Percentiles rank a stretch among this genome's conserved stretches.
These are phyloP conservation scores for Aspergillus sparsus DNA, from an alignment of 495 filamentous ascomycete genomes.

Conservation along the genomic window DNA sequence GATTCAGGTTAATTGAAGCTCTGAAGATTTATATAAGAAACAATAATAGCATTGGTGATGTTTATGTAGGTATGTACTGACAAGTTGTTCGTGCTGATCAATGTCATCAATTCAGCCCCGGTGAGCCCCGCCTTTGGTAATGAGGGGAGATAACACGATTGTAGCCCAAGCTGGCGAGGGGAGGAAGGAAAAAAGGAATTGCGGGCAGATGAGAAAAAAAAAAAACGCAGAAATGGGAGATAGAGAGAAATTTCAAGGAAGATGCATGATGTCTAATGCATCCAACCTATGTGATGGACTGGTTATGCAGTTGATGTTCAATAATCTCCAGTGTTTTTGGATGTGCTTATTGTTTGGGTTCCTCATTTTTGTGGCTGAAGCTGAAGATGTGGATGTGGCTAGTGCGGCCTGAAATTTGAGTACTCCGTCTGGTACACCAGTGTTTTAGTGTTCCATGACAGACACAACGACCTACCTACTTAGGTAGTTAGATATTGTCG, in stretches of 20 bases:
- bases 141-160: neutral
- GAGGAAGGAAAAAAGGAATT: neutral
- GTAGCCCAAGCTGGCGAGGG: neutral
- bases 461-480: neutral
- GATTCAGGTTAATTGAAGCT: too few species aligned
- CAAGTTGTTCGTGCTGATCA: slow-evolving; percentile 2
- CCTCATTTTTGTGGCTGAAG: slow-evolving; percentile 16
- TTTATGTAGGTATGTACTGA: neutral
- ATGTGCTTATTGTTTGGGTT: slow-evolving; percentile 3
- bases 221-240: neutral
- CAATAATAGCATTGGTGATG: too few species aligned
- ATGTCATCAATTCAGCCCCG: slow-evolving; percentile 7
- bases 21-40: too few species aligned
- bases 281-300: neutral
- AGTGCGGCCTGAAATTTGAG: slow-evolving; percentile 5
- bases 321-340: neutral
- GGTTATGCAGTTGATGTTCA: neutral
- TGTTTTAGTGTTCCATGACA: neutral
- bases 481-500: neutral
- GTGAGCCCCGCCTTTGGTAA: slow-evolving; percentile 9
- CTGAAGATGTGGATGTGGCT: slow-evolving; percentile 14
- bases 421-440: too few species aligned
- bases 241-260: neutral
- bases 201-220: neutral
- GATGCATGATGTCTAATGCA: neutral